phyloP scores from a whole-genome alignment of 768 basidiomycete species.

The Termitomyces sp. region DNA sequence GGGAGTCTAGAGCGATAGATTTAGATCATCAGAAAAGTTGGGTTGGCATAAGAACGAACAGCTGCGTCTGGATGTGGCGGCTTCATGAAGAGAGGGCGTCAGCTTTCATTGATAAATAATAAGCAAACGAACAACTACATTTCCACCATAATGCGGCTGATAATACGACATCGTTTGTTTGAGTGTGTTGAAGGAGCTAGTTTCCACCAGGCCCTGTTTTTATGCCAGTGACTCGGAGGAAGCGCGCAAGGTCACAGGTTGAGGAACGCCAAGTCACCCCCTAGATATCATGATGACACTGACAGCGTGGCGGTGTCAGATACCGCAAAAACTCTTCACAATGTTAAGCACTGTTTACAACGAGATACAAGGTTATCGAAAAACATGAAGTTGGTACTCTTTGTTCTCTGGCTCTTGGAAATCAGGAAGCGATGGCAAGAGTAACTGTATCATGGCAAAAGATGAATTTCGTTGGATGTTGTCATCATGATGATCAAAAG shows the following conservation, averaged over 20 bases:
- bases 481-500: background rate
- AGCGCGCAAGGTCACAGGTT: background rate
- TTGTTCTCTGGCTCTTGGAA: background rate
- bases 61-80: constrained; percentile 3
- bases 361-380: background rate
- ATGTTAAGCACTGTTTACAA: background rate
- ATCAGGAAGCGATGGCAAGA: background rate
- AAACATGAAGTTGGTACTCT: background rate
- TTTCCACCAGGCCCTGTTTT: background rate
- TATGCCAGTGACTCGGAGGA: background rate
- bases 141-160: background rate
- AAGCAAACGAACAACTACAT: background rate
- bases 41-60: constrained; percentile 1
- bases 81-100: background rate
- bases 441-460: no score
- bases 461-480: no score
- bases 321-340: background rate
- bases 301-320: constrained; percentile 1
- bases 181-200: no score
- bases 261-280: background rate
- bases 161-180: constrained; percentile 6
- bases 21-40: background rate
- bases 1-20: constrained; percentile 1
- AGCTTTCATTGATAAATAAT: background rate
- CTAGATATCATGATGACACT: no score